Base-by-base conservation (phyloP, 345 rosid genomes). In the Dovyalis caffra region DNA sequence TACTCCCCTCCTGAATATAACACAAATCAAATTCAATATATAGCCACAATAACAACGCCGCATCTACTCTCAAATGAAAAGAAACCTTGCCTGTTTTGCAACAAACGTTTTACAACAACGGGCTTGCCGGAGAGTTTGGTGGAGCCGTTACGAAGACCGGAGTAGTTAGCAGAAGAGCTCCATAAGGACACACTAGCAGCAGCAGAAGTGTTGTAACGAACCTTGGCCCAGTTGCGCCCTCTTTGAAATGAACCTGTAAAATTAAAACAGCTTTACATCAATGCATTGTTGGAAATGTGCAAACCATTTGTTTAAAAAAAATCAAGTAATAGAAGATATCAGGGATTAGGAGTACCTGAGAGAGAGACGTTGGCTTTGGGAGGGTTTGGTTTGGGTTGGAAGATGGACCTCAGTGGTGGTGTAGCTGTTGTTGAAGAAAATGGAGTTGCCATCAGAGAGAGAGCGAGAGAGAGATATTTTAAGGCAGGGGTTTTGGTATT, bases 401-500 rank as follows among this genome's bases (percentile, higher is more conserved):
- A 74, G 66, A 74, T 31, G 74, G 91, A 77, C 12, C 74, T 75
- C 4, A 84, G 66, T 12, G 79, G 76, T n/a, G 11, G n/a, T 18
- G 67, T n/a, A 3, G 15, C 3, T 4, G 87, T 32, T 2, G 82
- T 33, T 63, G 84, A 71, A 65, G 86, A 86, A 82, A 87, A 81
- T 8, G 88, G 86, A 69, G 89, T 63, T 3, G 97, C 95, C 95
- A 90, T 90, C 73, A 26, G 14, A 32, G 4, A 31, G 45, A 21
- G 23, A 16, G 14, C 2, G 1, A 35, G 34, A 21, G n/a, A n/a
- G n/a, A n/a, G n/a, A n/a, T n/a, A n/a, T n/a, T 3, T 2, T 33
- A 8, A 45, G 34, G 11, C 28, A 3, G 33, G 1, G 21, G 16
- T 9, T 77, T 11, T 10, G 73, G 62, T 32, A 69, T 15, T n/a